Percentiles rank a stretch among this genome's conserved stretches.
Conservation (phyloP, 805 yeast species). For the Torulaspora microellipsoides region DNA sequence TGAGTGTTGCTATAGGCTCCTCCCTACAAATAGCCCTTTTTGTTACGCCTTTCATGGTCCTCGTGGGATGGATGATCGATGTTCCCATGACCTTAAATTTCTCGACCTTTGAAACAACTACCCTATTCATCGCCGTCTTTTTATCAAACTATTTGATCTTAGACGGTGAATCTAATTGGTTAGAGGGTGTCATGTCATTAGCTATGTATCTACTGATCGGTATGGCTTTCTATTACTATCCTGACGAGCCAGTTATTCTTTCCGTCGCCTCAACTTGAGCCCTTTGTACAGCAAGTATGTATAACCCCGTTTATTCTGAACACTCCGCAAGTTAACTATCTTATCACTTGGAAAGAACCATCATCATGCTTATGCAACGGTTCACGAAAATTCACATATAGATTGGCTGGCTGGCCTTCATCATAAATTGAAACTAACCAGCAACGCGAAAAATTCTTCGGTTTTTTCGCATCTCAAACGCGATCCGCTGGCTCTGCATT, state of each 20-base stretch:
- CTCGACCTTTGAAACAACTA: conserved; percentile 90
- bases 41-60: conserved; percentile 92
- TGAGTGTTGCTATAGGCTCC: conserved; percentile 95
- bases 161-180: conserved; percentile 96
- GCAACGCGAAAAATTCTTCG: conserved; percentile 12
- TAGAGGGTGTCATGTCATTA: conserved; percentile 90
- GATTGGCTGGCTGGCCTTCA: too few relatives aligned
- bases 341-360: too few relatives aligned
- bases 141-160: conserved; percentile 80
- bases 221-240: conserved; percentile 84
- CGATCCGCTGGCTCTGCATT: conserved; percentile 11
- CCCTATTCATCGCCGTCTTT: conserved; percentile 83
- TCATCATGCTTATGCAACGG: too few relatives aligned
- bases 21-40: conserved; percentile 93
- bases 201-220: conserved; percentile 85
- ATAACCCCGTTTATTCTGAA: too few relatives aligned
- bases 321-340: too few relatives aligned
- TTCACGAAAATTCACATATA: not conserved
- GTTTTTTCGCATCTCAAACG: conserved; percentile 4
- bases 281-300: too few relatives aligned
- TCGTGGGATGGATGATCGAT: conserved; percentile 87
- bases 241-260: conserved; percentile 42
- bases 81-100: conserved; percentile 91
- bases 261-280: not conserved
- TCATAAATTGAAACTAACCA: conserved; percentile 1